Conservation (phyloP, 495 filamentous ascomycete genomes). For the Mytilinidion resinicola region DNA sequence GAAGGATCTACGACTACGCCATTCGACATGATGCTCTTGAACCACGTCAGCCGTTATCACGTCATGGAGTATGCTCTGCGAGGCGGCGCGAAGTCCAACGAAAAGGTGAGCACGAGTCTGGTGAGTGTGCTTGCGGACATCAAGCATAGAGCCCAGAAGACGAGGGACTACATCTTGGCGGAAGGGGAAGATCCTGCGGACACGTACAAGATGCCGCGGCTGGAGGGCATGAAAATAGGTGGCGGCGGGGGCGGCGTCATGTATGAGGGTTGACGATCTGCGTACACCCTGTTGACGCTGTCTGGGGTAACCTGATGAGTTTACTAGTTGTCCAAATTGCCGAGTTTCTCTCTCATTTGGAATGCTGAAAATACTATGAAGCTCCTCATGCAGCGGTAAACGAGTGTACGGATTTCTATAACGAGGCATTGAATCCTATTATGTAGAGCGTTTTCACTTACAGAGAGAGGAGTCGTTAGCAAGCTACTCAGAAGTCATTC, state of each 20-base stretch:
- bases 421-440: too few relatives aligned
- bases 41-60: constrained; percentile 57
- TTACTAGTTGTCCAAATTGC: too few relatives aligned
- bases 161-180: constrained; percentile 51
- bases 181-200: constrained; percentile 43
- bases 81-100: constrained; percentile 46
- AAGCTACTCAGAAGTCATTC: too few relatives aligned
- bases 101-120: constrained; percentile 44
- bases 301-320: too few relatives aligned
- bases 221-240: constrained; percentile 8
- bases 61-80: constrained; percentile 53
- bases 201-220: constrained; percentile 9
- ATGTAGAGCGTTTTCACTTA: too few relatives aligned
- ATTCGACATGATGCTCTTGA: constrained; percentile 69
- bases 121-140: constrained; percentile 46
- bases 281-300: too few relatives aligned
- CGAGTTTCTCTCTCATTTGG: too few relatives aligned
- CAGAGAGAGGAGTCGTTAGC: too few relatives aligned
- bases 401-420: too few relatives aligned
- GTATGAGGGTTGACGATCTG: constrained; percentile 8
- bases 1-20: constrained; percentile 69
- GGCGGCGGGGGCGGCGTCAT: constrained; percentile 14
- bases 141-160: constrained; percentile 44
- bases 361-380: too few relatives aligned
- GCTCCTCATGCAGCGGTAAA: too few relatives aligned